A percentile compares a stretch with the other conserved stretches of the same genome.
These are phyloP conservation scores for Pythium guiyangense DNA, from an alignment of 352 stramenopile genomes.

Conservation along the genomic window DNA sequence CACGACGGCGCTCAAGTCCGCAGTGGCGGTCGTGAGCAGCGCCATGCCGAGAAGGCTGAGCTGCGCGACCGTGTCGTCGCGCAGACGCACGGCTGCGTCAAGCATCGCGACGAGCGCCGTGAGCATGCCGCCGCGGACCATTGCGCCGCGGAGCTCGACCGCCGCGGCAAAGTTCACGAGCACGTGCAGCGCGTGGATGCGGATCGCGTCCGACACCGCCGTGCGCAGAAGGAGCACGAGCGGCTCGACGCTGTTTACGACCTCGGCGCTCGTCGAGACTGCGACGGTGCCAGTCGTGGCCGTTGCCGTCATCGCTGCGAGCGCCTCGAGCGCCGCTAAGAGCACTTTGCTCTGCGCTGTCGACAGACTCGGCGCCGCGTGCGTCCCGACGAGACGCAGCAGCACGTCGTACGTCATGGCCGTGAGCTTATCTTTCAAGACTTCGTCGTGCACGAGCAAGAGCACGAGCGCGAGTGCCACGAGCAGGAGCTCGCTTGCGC, in stretches of 20 bases:
- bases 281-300: slow-evolving; percentile 17
- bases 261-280: slow-evolving; percentile 26
- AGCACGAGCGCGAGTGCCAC: slow-evolving; percentile 47
- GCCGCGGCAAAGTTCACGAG: slow-evolving; percentile 66
- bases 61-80: slow-evolving; percentile 57
- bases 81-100: slow-evolving; percentile 4
- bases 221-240: slow-evolving; percentile 37
- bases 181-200: slow-evolving; percentile 55
- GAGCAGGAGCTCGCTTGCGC: slow-evolving; percentile 26
- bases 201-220: slow-evolving; percentile 24
- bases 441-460: slow-evolving; percentile 39
- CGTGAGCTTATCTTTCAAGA: slow-evolving; percentile 43
- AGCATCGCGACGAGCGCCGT: slow-evolving; percentile 29
- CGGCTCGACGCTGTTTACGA: slow-evolving; percentile 36
- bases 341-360: slow-evolving; percentile 27
- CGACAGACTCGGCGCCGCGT: slow-evolving; percentile 6
- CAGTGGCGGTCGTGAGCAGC: slow-evolving; percentile 32
- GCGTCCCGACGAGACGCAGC: slow-evolving; percentile 37
- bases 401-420: slow-evolving; percentile 61
- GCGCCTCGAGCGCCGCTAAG: slow-evolving; percentile 38
- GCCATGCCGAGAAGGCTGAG: slow-evolving; percentile 61
- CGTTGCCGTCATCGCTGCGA: slow-evolving; percentile 40
- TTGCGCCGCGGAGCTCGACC: slow-evolving; percentile 27
- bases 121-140: slow-evolving; percentile 42
- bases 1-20: slow-evolving; percentile 25